Evolutionary conservation across 108 stramenopile species (phyloP).

Genomic region (Pseudonitzschia multiseries): DNA sequence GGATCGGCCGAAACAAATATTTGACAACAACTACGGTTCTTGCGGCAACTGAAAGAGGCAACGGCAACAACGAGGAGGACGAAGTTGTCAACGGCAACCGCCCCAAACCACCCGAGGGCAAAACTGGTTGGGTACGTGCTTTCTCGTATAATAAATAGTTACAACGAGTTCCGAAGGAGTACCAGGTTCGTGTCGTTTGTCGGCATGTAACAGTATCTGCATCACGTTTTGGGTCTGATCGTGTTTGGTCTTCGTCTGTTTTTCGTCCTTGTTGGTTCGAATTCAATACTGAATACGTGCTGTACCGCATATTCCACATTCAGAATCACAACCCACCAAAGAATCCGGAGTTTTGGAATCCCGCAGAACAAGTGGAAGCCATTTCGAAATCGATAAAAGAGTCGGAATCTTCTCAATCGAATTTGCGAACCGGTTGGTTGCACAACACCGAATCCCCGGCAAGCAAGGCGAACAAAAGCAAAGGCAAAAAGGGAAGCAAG

Average conservation of each 20-base stretch:
- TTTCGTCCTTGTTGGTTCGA: no score
- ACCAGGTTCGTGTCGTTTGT: no score
- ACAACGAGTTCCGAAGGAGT: neutral
- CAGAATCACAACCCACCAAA: constrained; percentile 54
- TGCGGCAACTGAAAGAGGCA: neutral
- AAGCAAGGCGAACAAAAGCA: constrained; percentile 1
- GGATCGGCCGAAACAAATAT: neutral
- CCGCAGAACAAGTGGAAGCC: constrained; percentile 8
- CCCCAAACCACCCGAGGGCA: neutral
- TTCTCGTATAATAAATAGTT: neutral
- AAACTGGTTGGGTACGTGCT: neutral
- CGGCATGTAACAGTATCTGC: neutral
- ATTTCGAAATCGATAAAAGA: neutral
- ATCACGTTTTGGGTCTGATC: neutral
- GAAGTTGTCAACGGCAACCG: neutral
- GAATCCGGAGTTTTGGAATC: constrained; percentile 16
- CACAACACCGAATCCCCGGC: constrained; percentile 55
- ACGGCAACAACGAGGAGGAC: neutral
- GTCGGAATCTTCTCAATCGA: constrained; percentile 7
- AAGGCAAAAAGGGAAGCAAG: constrained; percentile 11
- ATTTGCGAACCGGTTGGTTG: constrained; percentile 80
- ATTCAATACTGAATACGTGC: no score
- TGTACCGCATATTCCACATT: no score
- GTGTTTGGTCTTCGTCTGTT: neutral
- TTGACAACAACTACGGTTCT: neutral